Conservation (phyloP, 176 grass and related monocot genomes). For the Metroxylon sagu region DNA sequence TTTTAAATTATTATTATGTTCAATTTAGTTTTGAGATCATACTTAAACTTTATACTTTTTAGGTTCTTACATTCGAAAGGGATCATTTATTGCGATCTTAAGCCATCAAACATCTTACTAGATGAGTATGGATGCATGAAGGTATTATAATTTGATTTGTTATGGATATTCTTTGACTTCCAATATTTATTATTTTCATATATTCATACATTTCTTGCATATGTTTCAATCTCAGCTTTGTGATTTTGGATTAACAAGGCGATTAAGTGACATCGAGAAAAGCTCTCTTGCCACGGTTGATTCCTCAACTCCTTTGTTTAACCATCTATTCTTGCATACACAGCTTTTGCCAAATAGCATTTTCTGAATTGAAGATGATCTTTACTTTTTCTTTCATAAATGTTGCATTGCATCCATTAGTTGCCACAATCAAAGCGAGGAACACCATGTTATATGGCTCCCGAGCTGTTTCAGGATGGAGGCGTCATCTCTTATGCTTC, state of each 20-base stretch:
- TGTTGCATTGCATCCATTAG: conserved; percentile 22
- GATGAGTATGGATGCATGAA: conserved; percentile 94
- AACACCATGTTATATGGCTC: conserved; percentile 97
- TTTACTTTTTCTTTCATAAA: conserved; percentile 19
- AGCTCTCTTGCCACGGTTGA: conserved; percentile 43
- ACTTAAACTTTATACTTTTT: conserved; percentile 13
- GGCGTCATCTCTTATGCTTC: conserved; percentile 95
- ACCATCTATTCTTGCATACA: too few species aligned
- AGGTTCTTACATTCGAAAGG: conserved; percentile 99
- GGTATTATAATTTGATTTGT: conserved; percentile 25
- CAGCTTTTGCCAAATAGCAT: too few species aligned
- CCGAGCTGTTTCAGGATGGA: conserved; percentile 87
- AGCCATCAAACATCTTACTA: conserved; percentile 96
- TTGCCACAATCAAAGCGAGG: conserved; percentile 76
- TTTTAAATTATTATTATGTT: conserved; percentile 1
- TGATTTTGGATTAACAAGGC: conserved; percentile 90
- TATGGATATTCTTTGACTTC: background rate
- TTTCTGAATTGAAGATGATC: too few species aligned
- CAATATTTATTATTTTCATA: background rate
- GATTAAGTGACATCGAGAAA: conserved; percentile 78
- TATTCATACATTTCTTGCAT: conserved; percentile 3
- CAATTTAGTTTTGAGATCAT: conserved; percentile 9
- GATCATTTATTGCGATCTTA: conserved; percentile 94
- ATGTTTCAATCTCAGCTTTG: conserved; percentile 50
- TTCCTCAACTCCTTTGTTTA: conserved; percentile 15